Evolutionary conservation across 345 rosid species (phyloP), one percentile per base, ranked within the genome.

Genomic region (Aquilaria malaccensis): DNA sequence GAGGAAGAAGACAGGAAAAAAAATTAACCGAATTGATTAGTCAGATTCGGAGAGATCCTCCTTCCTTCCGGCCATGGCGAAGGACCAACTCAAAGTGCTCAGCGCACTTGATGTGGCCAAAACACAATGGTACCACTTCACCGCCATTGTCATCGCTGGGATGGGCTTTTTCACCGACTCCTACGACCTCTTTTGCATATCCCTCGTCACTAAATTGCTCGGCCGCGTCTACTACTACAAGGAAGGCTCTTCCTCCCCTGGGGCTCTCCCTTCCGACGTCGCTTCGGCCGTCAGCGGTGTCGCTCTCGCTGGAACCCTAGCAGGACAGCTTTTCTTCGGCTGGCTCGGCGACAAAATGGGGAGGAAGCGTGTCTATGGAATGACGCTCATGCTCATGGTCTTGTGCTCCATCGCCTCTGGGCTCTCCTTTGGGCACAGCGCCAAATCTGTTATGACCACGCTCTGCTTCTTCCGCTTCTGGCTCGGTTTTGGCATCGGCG

Each of bases 131-230:
- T 88, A 81, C 69, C 91, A 82, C 68, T 58, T 74, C 70, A 88
- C 77, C 4, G 79, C 93, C 13, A 76, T 85, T 13, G 66, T 88
- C 22, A 72, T 88, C 69, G 88, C 96, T 13, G 90, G 96, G 11
- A 85, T 88, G 93, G 93, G 96, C 29, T 88, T 88, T 72, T 88
- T 88, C 79, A 85, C 93, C 0, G 91, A 89, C 71, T 82, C 96
- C 3, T 84, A 89, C 61, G 91, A 89, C 60, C 87, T 89, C 22
- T 86, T 89, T 6, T 88, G 86, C 71, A 85, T 89, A 31, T 86
- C 96, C 47, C 77, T 84, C 0, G 81, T 84, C 61, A 89, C 93
- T 61, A 89, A 89, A 70, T 67, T 86, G 50, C 84, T 84, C 11
- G 94, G 91, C 11, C 83, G 91, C 67, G 72, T 85, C 22, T 88